Evolutionary conservation across 78 protist genomes (phyloP).

Genomic region (Emiliania huxleyi): DNA sequence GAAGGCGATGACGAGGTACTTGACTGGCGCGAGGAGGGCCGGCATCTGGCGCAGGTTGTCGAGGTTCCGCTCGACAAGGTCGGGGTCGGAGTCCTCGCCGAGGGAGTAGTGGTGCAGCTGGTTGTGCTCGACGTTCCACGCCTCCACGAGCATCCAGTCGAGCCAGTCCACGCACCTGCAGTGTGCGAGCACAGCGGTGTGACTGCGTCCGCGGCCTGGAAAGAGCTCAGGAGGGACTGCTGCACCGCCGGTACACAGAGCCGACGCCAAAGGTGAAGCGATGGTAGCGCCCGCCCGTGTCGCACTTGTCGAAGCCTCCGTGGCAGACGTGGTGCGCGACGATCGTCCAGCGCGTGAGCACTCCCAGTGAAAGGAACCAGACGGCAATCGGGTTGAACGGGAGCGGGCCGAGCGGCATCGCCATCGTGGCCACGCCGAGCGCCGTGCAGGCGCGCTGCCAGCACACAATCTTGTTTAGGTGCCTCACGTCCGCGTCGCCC

Average conservation of each 20-base stretch:
- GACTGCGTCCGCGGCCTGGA: too few relatives aligned
- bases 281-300: too few relatives aligned
- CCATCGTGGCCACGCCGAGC: too few relatives aligned
- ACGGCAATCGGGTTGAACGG: constrained; percentile 21
- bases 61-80: constrained; percentile 37
- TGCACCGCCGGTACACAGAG: too few relatives aligned
- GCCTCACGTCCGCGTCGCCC: constrained; percentile 34
- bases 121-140: constrained; percentile 61
- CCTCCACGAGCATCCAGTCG: constrained; percentile 59
- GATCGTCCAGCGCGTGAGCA: constrained; percentile 35
- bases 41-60: background rate
- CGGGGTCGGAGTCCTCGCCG: constrained; percentile 26
- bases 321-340: constrained; percentile 53
- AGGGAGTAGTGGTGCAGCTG: constrained; percentile 51
- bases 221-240: too few relatives aligned
- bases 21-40: background rate
- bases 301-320: constrained; percentile 50
- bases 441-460: too few relatives aligned
- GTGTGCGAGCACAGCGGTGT: too few relatives aligned
- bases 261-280: too few relatives aligned
- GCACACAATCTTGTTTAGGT: constrained; percentile 11
- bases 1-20: constrained; percentile 22
- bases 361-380: background rate
- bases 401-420: background rate
- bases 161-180: constrained; percentile 42